Percentiles rank a stretch among this genome's conserved stretches.
Evolutionary conservation across 2,329 filamentous ascomycete species (phyloP).

Genomic region (Fusarium mangiferae): DNA sequence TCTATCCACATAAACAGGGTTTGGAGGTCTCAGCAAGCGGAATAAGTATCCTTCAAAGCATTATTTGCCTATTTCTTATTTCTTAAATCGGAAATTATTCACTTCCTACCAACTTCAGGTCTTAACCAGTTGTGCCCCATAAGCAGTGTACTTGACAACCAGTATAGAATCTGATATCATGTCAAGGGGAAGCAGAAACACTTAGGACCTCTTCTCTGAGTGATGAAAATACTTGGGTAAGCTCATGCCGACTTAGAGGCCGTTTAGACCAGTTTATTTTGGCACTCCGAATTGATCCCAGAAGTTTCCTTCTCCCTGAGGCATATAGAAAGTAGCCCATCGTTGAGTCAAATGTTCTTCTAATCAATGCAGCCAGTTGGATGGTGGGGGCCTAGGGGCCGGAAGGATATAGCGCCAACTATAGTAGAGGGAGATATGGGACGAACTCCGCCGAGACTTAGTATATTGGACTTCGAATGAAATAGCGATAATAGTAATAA

Average conservation of each 20-base stretch:
- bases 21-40: not conserved
- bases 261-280: not conserved
- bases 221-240: not conserved
- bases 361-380: not conserved
- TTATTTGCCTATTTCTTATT: not conserved
- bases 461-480: not conserved
- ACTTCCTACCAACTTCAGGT: not conserved
- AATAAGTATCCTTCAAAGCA: not conserved
- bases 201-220: not conserved
- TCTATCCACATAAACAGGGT: not conserved
- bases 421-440: not conserved
- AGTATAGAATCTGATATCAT: not conserved
- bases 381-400: not conserved
- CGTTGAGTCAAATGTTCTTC: not conserved
- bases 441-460: not conserved
- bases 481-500: not conserved
- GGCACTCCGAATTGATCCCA: too few species aligned
- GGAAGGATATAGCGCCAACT: not conserved
- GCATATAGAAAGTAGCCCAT: not conserved
- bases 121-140: not conserved
- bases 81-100: not conserved
- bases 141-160: not conserved
- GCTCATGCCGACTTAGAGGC: not conserved
- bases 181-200: not conserved
- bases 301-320: not conserved